Evolutionary conservation across 2,329 filamentous ascomycete species (phyloP), one percentile per base, ranked within the genome.

Genomic region (Cyphellophora attinorum): DNA sequence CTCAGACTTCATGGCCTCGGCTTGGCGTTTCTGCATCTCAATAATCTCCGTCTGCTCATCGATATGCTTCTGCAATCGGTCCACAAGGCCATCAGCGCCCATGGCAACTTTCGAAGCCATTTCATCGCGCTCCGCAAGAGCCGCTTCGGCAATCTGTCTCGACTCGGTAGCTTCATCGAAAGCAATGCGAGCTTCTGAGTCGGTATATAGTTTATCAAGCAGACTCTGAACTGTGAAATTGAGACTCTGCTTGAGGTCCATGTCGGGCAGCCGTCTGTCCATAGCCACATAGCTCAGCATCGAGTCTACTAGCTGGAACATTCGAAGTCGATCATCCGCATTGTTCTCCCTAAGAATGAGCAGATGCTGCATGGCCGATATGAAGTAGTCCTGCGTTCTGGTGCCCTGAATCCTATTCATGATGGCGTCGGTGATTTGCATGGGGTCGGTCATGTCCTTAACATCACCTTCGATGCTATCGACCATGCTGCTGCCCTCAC

Each of bases 271-370:
- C 44, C 91, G 75, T 53, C 91, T 76, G 59, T 98, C 91, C 89
- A 98, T 98, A 50, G 89, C 89, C 43, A 98, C 89, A 59, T 96
- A 96, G 60, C 86, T 94, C 46, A 98, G 76, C 86, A 96, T 96
- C n/a, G 85, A 81, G 60, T 98, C 91, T 17, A 96, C 88, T 17
- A 98, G 75, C 65, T 96, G 91, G 62, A 96, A 98, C 81, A 95
- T 91, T 31, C 85, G 79, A 42, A 95, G 63, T 11, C 86, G 78
- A 59, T 98, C 91, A 55, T 96, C 91, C 31, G 82, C 81, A 50
- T 93, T 85, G 45, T 86, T 91, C 53, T 94, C 83, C 38, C 86
- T 76, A 46, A 96, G 93, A 29, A 98, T 72, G 49, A 98, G 71
- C 57, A 98, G 71, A 64, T 98, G 91, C 56, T 98, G 91, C 60